Conservation (phyloP, 169 alveolate genomes). For the Eimeria sp. region DNA sequence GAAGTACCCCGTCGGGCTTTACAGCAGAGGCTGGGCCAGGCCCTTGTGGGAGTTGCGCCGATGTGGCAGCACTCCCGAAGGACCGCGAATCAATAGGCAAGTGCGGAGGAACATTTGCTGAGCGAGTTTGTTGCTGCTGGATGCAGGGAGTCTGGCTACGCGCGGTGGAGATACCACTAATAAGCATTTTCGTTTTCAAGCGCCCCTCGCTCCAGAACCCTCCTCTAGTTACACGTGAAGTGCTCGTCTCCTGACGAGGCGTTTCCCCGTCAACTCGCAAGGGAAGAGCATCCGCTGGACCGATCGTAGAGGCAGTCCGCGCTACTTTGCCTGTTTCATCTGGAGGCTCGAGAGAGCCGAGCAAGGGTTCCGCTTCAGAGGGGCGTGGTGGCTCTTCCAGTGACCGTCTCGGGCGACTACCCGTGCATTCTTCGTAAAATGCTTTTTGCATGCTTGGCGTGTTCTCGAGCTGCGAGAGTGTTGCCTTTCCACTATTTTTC, state of each 20-base stretch:
- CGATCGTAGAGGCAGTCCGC: neutral
- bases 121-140: neutral
- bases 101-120: neutral
- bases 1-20: neutral
- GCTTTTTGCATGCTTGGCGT: neutral
- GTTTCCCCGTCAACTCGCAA: neutral
- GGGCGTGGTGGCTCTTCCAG: neutral
- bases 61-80: neutral
- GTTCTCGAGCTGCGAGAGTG: neutral
- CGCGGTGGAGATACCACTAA: neutral
- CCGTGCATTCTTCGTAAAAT: neutral
- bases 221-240: neutral
- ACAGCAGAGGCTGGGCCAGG: constrained; percentile 2
- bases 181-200: neutral
- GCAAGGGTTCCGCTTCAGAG: neutral
- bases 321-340: neutral
- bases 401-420: neutral
- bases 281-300: neutral
- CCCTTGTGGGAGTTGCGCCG: neutral
- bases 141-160: neutral
- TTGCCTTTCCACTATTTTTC: neutral
- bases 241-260: neutral
- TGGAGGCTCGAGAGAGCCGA: neutral
- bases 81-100: neutral
- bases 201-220: neutral